Conservation (phyloP, 306 rosid species). For the Psophocarpus tetragonolobus region DNA sequence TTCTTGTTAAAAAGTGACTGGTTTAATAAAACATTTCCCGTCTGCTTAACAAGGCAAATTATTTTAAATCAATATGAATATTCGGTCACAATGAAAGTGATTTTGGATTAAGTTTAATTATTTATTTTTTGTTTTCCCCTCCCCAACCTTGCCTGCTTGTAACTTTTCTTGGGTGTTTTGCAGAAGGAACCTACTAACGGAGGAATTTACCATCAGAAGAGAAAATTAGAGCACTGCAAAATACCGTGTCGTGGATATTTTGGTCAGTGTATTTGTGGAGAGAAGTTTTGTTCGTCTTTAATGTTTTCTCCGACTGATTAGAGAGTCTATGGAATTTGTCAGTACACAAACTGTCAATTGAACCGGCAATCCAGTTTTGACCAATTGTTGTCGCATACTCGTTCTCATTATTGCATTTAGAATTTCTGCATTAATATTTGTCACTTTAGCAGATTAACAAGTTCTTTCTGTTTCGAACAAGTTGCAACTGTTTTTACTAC, state of each 20-base stretch:
- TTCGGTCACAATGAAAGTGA: neutral
- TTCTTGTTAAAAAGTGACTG: slow-evolving; percentile 15
- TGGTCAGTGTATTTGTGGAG: neutral
- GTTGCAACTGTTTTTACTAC: neutral
- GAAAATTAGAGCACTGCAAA: slow-evolving; percentile 9
- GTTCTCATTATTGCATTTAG: slow-evolving; percentile 1
- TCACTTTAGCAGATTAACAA: neutral
- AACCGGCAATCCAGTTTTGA: slow-evolving; percentile 31
- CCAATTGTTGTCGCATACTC: neutral
- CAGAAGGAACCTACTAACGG: slow-evolving; percentile 30
- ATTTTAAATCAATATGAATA: neutral
- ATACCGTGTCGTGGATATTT: neutral
- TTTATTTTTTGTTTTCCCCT: neutral
- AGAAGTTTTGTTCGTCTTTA: slow-evolving; percentile 1
- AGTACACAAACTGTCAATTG: slow-evolving; percentile 6
- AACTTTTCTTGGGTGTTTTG: slow-evolving; percentile 16
- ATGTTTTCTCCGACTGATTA: neutral
- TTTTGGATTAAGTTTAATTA: neutral
- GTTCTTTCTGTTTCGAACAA: neutral
- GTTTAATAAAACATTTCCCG: neutral
- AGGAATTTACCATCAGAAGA: neutral
- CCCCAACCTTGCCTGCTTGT: neutral
- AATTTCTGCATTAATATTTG: neutral
- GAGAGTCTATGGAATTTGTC: slow-evolving; percentile 4
- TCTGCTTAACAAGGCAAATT: neutral